A percentile compares a stretch with the other conserved stretches of the same genome.
These are phyloP conservation scores for Fistulinella prunicolor DNA, from an alignment of 768 basidiomycete genomes.

Conservation along the genomic window DNA sequence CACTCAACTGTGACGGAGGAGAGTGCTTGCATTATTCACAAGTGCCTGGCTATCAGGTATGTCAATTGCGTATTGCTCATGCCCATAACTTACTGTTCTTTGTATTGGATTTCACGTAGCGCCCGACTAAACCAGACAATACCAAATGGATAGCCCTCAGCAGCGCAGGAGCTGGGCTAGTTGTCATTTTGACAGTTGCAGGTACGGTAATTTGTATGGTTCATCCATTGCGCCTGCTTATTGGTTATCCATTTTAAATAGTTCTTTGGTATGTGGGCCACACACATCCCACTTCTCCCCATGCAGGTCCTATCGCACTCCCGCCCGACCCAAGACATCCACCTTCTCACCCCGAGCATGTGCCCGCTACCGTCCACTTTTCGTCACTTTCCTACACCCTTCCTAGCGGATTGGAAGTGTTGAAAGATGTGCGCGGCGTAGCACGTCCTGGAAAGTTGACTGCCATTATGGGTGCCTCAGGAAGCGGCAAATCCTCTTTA, in stretches of 20 bases:
- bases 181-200: slow-evolving; percentile 68
- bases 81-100: too few species aligned
- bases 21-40: slow-evolving; percentile 93
- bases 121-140: slow-evolving; percentile 81
- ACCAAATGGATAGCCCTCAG: slow-evolving; percentile 81
- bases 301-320: slow-evolving; percentile 75
- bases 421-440: slow-evolving; percentile 79
- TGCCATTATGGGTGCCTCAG: slow-evolving; percentile 96
- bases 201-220: slow-evolving; percentile 36
- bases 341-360: slow-evolving; percentile 72
- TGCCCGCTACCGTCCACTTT: slow-evolving; percentile 93
- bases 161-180: slow-evolving; percentile 68
- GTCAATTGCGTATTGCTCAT: too few species aligned
- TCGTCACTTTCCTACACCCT: slow-evolving; percentile 79
- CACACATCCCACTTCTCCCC: slow-evolving; percentile 38
- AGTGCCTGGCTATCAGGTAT: slow-evolving; percentile 87
- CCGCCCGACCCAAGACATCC: slow-evolving; percentile 68
- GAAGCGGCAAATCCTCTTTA: slow-evolving; percentile 94
- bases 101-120: slow-evolving; percentile 34
- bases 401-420: slow-evolving; percentile 54
- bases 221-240: not conserved
- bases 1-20: slow-evolving; percentile 80
- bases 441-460: slow-evolving; percentile 88
- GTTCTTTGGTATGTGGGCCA: slow-evolving; percentile 93
- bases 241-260: slow-evolving; percentile 23